phyloP scores from a whole-genome alignment of 2,329 filamentous ascomycete genomes.

The Chrysoporthe puriensis region DNA sequence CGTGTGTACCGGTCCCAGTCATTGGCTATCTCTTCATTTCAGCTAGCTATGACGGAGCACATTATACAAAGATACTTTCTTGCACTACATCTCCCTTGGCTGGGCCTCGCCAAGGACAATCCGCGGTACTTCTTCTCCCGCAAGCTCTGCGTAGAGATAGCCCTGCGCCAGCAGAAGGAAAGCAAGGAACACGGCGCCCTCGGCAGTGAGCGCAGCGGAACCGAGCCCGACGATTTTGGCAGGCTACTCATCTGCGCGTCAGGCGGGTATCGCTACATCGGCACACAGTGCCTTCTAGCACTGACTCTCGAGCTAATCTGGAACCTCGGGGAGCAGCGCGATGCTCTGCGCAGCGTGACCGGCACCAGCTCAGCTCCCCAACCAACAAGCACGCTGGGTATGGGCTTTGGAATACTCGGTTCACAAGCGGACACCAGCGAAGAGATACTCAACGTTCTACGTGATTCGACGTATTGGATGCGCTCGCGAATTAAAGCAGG shows the following conservation, averaged over 20 bases:
- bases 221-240: conserved; percentile 39
- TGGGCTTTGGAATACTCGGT: conserved; percentile 21
- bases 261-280: conserved; percentile 48
- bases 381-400: conserved; percentile 1
- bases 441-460: conserved; percentile 48
- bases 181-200: conserved; percentile 40
- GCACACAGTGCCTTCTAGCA: conserved; percentile 45
- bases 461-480: conserved; percentile 46
- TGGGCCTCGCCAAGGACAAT: conserved; percentile 49
- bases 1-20: conserved; percentile 41
- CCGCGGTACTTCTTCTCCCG: conserved; percentile 54
- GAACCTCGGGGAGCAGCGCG: conserved; percentile 47
- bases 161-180: conserved; percentile 37
- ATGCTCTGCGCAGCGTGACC: conserved; percentile 35
- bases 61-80: conserved; percentile 54
- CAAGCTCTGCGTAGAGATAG: conserved; percentile 44
- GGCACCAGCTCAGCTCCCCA: not conserved
- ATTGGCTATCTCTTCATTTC: conserved; percentile 46
- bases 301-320: conserved; percentile 52
- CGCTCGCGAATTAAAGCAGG: conserved; percentile 48
- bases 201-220: conserved; percentile 45
- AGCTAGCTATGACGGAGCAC: conserved; percentile 48
- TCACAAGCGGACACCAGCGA: conserved; percentile 38
- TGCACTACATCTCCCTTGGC: conserved; percentile 57
- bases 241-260: conserved; percentile 45